Percentiles rank a stretch among this genome's conserved stretches.
These are phyloP conservation scores for Cubamyces lactineus DNA, from an alignment of 768 basidiomycete genomes.

Conservation along the genomic window DNA sequence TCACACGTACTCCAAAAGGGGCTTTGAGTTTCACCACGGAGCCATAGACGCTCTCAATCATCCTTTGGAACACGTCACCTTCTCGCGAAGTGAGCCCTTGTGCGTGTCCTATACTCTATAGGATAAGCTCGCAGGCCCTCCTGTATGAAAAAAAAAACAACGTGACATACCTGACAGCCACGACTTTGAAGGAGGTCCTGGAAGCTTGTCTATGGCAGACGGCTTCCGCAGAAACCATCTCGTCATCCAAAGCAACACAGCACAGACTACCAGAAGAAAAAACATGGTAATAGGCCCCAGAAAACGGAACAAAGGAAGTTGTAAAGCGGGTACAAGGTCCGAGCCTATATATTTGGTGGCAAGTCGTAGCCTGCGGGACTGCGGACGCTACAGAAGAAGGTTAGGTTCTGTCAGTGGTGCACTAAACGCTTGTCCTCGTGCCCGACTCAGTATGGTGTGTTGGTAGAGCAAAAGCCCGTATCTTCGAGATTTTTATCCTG, in stretches of 20 bases:
- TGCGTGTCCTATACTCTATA: not conserved
- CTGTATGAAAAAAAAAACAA: not conserved
- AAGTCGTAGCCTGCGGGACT: no score
- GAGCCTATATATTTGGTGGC: no score
- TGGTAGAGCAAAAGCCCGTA: no score
- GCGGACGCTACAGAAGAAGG: no score
- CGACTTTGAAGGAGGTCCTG: not conserved
- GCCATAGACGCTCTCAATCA: constrained; percentile 39
- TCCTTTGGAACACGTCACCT: constrained; percentile 42
- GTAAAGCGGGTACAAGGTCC: no score
- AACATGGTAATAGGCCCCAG: not conserved
- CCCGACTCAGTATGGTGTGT: no score
- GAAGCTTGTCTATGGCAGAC: not conserved
- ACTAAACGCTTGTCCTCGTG: no score
- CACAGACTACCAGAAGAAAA: not conserved
- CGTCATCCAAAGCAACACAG: no score
- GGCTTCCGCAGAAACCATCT: not conserved
- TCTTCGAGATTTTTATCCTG: no score
- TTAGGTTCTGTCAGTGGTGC: no score
- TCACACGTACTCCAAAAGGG: constrained; percentile 39
- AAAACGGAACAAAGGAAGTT: no score
- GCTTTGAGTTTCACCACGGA: constrained; percentile 39
- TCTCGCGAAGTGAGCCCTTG: constrained; percentile 37
- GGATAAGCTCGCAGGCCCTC: not conserved
- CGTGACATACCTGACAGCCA: not conserved